Evolutionary conservation across 164 flowering plant species (phyloP).

Genomic region (Santalum album): DNA sequence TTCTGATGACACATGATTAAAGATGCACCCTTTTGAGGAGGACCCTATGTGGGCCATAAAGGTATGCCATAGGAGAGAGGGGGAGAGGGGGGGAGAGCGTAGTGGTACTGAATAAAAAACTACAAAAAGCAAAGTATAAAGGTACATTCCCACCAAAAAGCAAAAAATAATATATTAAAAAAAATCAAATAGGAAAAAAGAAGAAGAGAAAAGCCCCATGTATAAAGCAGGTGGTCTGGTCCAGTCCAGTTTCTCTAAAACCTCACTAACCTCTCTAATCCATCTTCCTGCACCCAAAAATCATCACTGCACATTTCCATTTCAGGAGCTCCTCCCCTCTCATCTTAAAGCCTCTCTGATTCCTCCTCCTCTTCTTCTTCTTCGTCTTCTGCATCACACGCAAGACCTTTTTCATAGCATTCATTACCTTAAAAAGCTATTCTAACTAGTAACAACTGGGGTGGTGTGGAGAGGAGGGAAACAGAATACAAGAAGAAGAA

Average conservation of each 20-base stretch:
- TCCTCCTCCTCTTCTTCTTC: too few relatives aligned
- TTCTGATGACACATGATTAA: neutral
- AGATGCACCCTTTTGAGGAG: neutral
- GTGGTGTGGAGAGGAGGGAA: slow-evolving; percentile 11
- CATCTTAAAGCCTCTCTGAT: neutral
- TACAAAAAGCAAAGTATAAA: too few relatives aligned
- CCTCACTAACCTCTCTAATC: slow-evolving; percentile 8
- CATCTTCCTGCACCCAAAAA: slow-evolving; percentile 1
- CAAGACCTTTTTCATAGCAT: neutral
- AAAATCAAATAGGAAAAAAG: neutral
- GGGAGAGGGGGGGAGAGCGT: too few relatives aligned
- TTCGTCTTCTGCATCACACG: too few relatives aligned
- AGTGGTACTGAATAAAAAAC: slow-evolving; percentile 8
- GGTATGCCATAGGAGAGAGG: slow-evolving; percentile 7
- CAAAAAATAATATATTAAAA: neutral
- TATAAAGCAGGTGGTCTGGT: slow-evolving; percentile 23
- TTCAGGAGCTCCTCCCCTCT: neutral
- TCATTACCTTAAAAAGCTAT: neutral
- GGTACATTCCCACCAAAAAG: neutral
- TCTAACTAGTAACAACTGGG: slow-evolving; percentile 5
- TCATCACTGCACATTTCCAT: neutral
- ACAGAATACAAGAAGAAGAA: neutral
- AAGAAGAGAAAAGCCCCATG: slow-evolving; percentile 5
- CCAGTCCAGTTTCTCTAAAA: slow-evolving; percentile 14
- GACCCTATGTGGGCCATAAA: slow-evolving; percentile 2